Evolutionary conservation across 805 yeast genomes (phyloP), one percentile per base, ranked within the genome.

Genomic region (Lipomyces oligophaga): DNA sequence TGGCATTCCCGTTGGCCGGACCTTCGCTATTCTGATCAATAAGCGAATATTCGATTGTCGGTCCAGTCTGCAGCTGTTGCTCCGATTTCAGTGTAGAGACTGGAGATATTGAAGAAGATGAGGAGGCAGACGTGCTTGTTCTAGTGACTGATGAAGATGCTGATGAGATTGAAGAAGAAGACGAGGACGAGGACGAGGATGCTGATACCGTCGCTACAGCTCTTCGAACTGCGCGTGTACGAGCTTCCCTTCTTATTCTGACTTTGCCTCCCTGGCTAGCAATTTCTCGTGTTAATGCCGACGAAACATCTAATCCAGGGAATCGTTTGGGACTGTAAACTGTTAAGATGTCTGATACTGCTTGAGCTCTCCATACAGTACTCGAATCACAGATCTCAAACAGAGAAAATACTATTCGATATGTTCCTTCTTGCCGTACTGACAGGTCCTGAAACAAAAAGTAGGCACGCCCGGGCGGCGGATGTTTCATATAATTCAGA

Each of bases 271-370:
- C 65, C 33, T 58, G 62, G 26, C 60, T 45, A 3, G 65, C 65
- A 18, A 62, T 58, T 34, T 62, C 62, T 15, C 63, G 52, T 15
- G 62, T 62, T 22, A 65, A 46, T 38, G 61, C 62, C 11, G 61
- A 52, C 18, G 65, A 60, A 13, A 60, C 60, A 37, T 54, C 58
- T 19, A 65, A 56, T 6, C 68, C 68, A 10, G 68, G 68, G 44
- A 65, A 65, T 32, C 57, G 52, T 47, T 65, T 65, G 6, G 68
- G 66, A 10, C 62, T 55, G 48, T 63, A 65, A 6, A 60, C 67
- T 15, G 58, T 50, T 31, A 64, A 43, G 16, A 52, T 37, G 35
- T 60, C 54, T 2, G 63, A 55, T 27, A 46, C 41, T 8, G 54
- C 54, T 28, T 45, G 49, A 4, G 57, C 59, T 6, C 58, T 38